A percentile compares a stretch with the other conserved stretches of the same genome.
phyloP scores from a whole-genome alignment of 164 flowering plant species.

The Chimonanthus praecox region DNA sequence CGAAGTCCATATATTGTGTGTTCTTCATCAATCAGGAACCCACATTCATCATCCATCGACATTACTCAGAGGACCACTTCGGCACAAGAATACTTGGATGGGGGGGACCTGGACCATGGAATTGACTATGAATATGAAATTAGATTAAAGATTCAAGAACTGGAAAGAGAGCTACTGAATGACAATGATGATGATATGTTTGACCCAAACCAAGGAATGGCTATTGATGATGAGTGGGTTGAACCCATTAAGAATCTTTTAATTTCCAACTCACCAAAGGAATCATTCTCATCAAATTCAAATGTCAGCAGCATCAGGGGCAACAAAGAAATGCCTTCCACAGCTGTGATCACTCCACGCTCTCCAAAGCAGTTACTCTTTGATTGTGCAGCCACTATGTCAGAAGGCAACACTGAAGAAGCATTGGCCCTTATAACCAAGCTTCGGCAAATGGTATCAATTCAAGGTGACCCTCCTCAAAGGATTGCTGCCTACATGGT shows the following conservation, averaged over 20 bases:
- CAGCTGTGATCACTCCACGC: conserved; percentile 12
- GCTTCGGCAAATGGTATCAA: conserved; percentile 74
- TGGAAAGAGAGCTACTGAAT: conserved; percentile 65
- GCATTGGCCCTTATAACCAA: conserved; percentile 54
- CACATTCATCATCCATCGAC: conserved; percentile 10
- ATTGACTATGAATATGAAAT: conserved; percentile 46
- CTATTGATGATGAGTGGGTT: conserved; percentile 61
- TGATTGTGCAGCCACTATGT: conserved; percentile 66
- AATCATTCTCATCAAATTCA: conserved; percentile 65
- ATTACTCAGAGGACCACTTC: conserved; percentile 13
- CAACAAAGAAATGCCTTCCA: conserved; percentile 34
- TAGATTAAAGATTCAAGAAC: conserved; percentile 68
- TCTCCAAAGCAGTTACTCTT: no score
- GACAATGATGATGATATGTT: conserved; percentile 42
- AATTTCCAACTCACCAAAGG: conserved; percentile 65
- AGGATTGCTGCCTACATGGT: conserved; percentile 98
- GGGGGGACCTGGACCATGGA: conserved; percentile 33
- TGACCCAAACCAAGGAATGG: conserved; percentile 39
- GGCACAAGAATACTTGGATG: conserved; percentile 36
- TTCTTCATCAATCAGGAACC: conserved; percentile 9
- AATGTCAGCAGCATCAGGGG: conserved; percentile 58
- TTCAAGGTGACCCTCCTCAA: conserved; percentile 87
- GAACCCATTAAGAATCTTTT: conserved; percentile 28
- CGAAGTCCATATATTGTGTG: conserved; percentile 24
- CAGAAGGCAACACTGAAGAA: conserved; percentile 58